Base-by-base conservation (phyloP, 768 basidiomycete genomes). In the Obba rivulosa region DNA sequence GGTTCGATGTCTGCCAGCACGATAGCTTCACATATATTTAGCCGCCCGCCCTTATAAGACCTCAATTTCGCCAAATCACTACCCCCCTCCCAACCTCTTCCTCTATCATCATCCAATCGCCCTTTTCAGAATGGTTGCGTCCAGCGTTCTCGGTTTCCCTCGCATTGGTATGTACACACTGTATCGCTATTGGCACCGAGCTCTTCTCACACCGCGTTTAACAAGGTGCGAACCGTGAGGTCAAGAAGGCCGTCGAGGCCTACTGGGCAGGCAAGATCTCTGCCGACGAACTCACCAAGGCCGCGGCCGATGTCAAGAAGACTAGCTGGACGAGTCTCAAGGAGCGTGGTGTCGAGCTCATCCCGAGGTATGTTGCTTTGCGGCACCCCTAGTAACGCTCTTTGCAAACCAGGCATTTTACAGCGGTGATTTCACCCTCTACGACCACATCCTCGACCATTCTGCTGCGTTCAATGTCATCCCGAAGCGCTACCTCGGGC, bases 381-480 rank as follows among this genome's bases (percentile, higher is more conserved):
- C 48, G 45, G 49, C 39, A 48, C 57, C 51, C 34, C 36, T 50
- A 41, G 41, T 48, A 40, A n/a, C 52, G 17, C 53, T 4, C 45
- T 50, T 46, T 31, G 48, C 54, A 61, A 41, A 63, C 58, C 36
- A 46, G 46, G 53, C 49, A 51, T 50, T 37, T 45, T 50, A 42
- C 41, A 99, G 96, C 62, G 95, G 95, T 62, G 96, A 98, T 66
- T 99, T 99, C 70, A 88, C 96, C 28, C 83, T 99, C 53, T 99
- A 97, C 69, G 95, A 97, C 71, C 95, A 98, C 69, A 91, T 97
- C 66, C 84, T 98, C 62, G 95, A 98, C 73, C 92, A 95, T 73
- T 92, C 92, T 55, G 81, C 86, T 53, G 84, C 88, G 39, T 95
- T 99, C 81, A 96, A 97, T 67, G 92, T 87, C 62, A 89, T 99